Evolutionary conservation across 2,329 filamentous ascomycete genomes (phyloP), one percentile per base, ranked within the genome.

Genomic region (Akanthomyces dipterigenus): DNA sequence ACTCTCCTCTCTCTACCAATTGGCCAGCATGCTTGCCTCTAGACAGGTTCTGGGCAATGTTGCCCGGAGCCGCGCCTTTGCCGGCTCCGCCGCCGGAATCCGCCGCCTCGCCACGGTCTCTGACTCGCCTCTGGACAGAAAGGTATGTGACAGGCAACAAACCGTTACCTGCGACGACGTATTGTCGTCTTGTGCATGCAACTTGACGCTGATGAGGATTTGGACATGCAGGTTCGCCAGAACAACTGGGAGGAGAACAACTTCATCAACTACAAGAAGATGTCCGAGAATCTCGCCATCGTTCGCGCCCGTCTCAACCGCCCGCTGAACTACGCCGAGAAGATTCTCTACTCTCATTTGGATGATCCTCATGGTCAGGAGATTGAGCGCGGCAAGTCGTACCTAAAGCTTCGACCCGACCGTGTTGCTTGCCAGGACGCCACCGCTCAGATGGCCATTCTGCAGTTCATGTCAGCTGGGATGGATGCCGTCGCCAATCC

Each of bases 241-340:
- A 96, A 93, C 84, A 97, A 91, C 81, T 91, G 88, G 84, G 95
- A 99, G 80, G 89, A 92, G 78, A 86, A 85, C 78, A 95, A 96
- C 85, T 97, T 91, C 84, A 96, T 98, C 84, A 96, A 97, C 85
- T 99, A 99, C 78, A 92, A 91, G 86, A 97, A 97, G 86, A 97
- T 98, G 92, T 92, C 90, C 70, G 93, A 98, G 82, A 98, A 96
- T 85, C 86, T 99, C 64, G 82, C 87, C 71, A 87, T 99, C 76
- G 95, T 99, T 69, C 90, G 95, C 73, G 77, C 82, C 71, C 88
- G 95, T 72, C 85, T 99, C 68, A 96, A 96, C 82, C 88, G 91
- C 70, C 95, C 95, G 69, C 86, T 99, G 71, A 95, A 92, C 70
- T 96, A 88, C 76, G 91, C 92, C 75, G 95, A 99, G 86, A 99